These are phyloP conservation scores for Choricystis sp. DNA, from an alignment of 139 green algal species.

Conservation along the genomic window DNA sequence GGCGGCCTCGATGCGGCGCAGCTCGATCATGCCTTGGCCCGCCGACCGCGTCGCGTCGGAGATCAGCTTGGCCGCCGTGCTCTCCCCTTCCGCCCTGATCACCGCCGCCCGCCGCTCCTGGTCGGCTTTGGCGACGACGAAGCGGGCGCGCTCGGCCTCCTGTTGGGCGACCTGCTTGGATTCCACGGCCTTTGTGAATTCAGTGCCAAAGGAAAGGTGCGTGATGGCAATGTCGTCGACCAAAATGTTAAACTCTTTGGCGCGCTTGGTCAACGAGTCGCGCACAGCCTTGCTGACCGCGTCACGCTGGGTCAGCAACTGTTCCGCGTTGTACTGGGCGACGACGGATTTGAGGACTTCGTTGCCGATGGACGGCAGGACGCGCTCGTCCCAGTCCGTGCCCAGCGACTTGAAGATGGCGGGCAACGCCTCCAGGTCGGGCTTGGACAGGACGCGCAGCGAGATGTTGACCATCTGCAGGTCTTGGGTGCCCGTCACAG, in stretches of 20 bases:
- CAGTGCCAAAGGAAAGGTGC: constrained; percentile 86
- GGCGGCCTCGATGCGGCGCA: constrained; percentile 93
- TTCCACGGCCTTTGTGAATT: constrained; percentile 95
- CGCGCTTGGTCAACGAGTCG: constrained; percentile 52
- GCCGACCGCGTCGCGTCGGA: constrained; percentile 79
- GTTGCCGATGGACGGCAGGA: constrained; percentile 97
- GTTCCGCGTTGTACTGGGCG: constrained; percentile 97
- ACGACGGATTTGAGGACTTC: constrained; percentile 97
- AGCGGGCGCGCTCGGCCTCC: constrained; percentile 90
- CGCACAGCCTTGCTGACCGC: constrained; percentile 47
- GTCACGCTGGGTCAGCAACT: constrained; percentile 95
- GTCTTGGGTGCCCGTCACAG: constrained; percentile 98
- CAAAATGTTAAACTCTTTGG: constrained; percentile 91
- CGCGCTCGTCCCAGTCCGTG: constrained; percentile 93
- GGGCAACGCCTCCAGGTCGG: constrained; percentile 55
- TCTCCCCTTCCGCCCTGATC: constrained; percentile 91
- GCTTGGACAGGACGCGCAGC: constrained; percentile 86
- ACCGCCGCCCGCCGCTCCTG: constrained; percentile 81
- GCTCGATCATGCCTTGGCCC: constrained; percentile 83
- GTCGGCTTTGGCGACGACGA: constrained; percentile 84
- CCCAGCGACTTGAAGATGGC: constrained; percentile 85
- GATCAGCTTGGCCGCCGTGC: constrained; percentile 83
- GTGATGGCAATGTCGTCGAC: constrained; percentile 98
- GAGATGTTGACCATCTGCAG: constrained; percentile 99
- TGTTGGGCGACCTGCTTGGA: constrained; percentile 97